Conservation (phyloP, 139 green algal genomes). For the Eudorina sp. region DNA sequence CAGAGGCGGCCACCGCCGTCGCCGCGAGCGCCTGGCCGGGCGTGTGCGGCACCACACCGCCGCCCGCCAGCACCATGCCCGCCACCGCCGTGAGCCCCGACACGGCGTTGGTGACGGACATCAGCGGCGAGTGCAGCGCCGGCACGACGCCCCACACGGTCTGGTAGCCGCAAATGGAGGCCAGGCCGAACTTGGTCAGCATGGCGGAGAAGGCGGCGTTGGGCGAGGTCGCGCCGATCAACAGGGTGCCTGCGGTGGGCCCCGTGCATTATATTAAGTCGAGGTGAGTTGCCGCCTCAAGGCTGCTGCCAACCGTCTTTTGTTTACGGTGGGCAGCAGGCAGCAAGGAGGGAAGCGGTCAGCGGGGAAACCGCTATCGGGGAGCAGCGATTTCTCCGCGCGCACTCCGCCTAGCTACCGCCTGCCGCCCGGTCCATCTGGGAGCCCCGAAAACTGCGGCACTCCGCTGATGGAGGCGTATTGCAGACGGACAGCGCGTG, state of each 20-base stretch:
- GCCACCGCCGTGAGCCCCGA: constrained; percentile 76
- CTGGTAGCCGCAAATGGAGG: constrained; percentile 81
- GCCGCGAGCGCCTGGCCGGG: constrained; percentile 74
- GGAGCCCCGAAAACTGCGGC: no score
- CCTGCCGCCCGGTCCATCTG: no score
- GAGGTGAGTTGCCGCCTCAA: no score
- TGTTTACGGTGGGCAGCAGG: no score
- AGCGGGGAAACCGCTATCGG: no score
- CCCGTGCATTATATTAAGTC: no score
- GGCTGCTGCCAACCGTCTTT: no score
- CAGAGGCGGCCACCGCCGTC: constrained; percentile 75
- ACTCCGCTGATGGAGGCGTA: no score
- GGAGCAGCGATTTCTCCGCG: no score
- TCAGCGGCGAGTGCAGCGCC: constrained; percentile 93
- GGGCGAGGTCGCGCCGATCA: constrained; percentile 67
- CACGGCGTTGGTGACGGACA: constrained; percentile 96
- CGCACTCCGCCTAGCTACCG: no score
- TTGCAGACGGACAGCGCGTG: no score
- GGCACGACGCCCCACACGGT: constrained; percentile 85
- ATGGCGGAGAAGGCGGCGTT: constrained; percentile 81
- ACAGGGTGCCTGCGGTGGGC: not conserved
- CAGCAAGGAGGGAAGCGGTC: no score
- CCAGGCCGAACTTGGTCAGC: constrained; percentile 89
- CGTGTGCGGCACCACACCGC: constrained; percentile 74
- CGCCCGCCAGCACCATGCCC: constrained; percentile 82